phyloP scores from a whole-genome alignment of 371 early-diverging fungal species.

The Mortierella sp. region DNA sequence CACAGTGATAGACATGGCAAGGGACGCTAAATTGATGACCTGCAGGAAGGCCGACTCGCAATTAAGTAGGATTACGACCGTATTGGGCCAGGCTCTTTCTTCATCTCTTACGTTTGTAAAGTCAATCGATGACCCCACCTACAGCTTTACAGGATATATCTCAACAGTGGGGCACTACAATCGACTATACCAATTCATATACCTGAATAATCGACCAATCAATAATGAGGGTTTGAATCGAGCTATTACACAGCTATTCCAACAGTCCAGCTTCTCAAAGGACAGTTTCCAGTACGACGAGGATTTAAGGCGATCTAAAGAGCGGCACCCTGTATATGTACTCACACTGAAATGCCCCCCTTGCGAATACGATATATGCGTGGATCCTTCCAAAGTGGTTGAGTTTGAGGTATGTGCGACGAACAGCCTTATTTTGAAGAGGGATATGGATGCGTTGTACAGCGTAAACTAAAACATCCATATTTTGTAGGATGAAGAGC shows the following conservation, averaged over 20 bases:
- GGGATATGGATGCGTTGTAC: no score
- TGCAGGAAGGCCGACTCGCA: constrained; percentile 61
- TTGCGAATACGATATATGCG: constrained; percentile 60
- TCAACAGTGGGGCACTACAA: constrained; percentile 39
- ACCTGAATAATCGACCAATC: constrained; percentile 67
- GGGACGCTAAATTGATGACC: constrained; percentile 57
- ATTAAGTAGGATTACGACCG: constrained; percentile 17
- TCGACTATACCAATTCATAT: constrained; percentile 63
- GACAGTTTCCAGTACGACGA: constrained; percentile 24
- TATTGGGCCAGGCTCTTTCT: constrained; percentile 33
- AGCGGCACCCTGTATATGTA: constrained; percentile 67
- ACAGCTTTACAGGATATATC: constrained; percentile 26
- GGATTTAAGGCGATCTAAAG: constrained; percentile 38
- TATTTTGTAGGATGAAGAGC: constrained; percentile 32
- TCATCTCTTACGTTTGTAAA: constrained; percentile 14
- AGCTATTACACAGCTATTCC: constrained; percentile 58
- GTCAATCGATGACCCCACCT: constrained; percentile 5
- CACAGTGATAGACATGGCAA: constrained; percentile 60
- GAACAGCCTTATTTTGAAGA: no score
- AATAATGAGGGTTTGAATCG: constrained; percentile 58
- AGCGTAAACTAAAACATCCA: neutral
- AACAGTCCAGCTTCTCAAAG: constrained; percentile 54
- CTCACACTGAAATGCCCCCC: constrained; percentile 61
- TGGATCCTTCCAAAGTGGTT: constrained; percentile 62
- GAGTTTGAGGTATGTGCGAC: constrained; percentile 56